Conservation (phyloP, 108 stramenopile species). For the Stephanodiscus triporus region DNA sequence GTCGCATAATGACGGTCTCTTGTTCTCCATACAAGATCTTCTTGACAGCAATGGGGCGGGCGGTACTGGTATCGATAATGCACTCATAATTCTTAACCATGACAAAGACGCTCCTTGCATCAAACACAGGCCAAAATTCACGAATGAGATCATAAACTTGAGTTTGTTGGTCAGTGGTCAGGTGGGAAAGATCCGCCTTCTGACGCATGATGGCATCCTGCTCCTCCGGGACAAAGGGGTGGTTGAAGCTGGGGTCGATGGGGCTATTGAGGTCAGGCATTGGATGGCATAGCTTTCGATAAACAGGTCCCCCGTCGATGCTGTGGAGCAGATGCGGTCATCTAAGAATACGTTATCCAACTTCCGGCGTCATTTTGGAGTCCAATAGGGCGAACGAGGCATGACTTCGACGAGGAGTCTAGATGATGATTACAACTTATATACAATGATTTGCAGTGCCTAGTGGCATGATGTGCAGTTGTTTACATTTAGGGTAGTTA, state of each 20-base stretch:
- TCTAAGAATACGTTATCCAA: neutral
- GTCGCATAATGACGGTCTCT: neutral
- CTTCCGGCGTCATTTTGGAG: neutral
- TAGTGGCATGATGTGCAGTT: too few relatives aligned
- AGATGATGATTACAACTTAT: too few relatives aligned
- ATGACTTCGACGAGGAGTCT: too few relatives aligned
- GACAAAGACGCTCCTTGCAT: neutral
- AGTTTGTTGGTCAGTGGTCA: neutral
- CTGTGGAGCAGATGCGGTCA: constrained; percentile 1
- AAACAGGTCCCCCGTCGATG: neutral
- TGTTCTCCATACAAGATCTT: neutral
- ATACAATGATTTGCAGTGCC: too few relatives aligned
- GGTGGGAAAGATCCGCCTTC: neutral
- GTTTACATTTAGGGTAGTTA: too few relatives aligned
- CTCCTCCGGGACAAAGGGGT: neutral
- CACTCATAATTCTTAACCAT: neutral
- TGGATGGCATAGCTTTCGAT: neutral
- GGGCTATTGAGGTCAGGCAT: neutral
- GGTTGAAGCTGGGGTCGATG: constrained; percentile 4
- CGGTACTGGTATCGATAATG: neutral
- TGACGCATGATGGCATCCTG: neutral
- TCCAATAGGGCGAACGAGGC: too few relatives aligned
- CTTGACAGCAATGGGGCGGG: neutral
- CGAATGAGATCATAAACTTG: neutral
- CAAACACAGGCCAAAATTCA: constrained; percentile 5